Evolutionary conservation across 805 yeast species (phyloP).

Genomic region (Pichia gijzeniarum): DNA sequence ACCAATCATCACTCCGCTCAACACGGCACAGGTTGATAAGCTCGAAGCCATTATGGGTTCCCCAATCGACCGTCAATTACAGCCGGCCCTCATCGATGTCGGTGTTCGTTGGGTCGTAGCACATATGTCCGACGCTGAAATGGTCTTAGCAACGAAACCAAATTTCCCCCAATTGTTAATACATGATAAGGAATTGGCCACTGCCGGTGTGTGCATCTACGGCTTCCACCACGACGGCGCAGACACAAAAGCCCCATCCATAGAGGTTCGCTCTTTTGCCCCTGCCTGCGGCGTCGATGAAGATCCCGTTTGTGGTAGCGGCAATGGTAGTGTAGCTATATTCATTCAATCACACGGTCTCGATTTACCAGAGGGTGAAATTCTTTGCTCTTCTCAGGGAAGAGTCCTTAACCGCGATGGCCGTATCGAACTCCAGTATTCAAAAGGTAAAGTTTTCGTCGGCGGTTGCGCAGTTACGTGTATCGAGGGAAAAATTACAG

Average conservation of each 20-base stretch:
- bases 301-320: slow-evolving; percentile 53
- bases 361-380: background rate
- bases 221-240: slow-evolving; percentile 29
- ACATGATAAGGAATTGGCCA: slow-evolving; percentile 17
- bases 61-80: background rate
- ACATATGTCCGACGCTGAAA: slow-evolving; percentile 27
- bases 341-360: slow-evolving; percentile 1
- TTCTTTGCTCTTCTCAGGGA: background rate
- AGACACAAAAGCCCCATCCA: slow-evolving; percentile 5
- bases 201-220: slow-evolving; percentile 35
- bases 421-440: background rate
- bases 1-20: background rate
- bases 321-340: slow-evolving; percentile 26
- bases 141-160: slow-evolving; percentile 31
- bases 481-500: slow-evolving; percentile 1
- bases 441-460: background rate
- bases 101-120: slow-evolving; percentile 44
- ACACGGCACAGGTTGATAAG: background rate
- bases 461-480: slow-evolving; percentile 10
- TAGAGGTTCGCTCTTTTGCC: slow-evolving; percentile 41
- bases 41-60: slow-evolving; percentile 2
- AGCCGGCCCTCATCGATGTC: slow-evolving; percentile 31
- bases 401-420: slow-evolving; percentile 5
- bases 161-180: slow-evolving; percentile 24
- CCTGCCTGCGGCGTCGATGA: slow-evolving; percentile 30